These are phyloP conservation scores for Candida neerlandica DNA, from an alignment of 1,139 yeast genomes.

Conservation along the genomic window DNA sequence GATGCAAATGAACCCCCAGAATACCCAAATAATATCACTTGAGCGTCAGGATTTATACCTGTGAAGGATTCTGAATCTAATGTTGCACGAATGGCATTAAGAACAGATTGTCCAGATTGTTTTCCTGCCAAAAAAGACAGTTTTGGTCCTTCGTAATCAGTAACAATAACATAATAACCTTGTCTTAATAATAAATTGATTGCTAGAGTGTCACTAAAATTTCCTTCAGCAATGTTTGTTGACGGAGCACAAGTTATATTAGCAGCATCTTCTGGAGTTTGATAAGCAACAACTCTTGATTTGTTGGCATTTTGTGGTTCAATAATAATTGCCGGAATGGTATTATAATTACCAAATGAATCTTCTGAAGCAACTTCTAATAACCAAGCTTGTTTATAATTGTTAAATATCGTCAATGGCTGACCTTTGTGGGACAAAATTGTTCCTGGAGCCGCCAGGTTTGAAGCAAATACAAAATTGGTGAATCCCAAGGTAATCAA, in stretches of 20 bases:
- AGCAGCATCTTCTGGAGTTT: conserved; percentile 17
- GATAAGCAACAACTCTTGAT: conserved; percentile 23
- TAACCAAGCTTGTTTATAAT: conserved; percentile 27
- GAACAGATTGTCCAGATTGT: conserved; percentile 33
- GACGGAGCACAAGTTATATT: conserved; percentile 17
- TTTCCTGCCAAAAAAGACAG: conserved; percentile 33
- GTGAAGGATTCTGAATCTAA: conserved; percentile 27
- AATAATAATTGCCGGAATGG: conserved; percentile 33
- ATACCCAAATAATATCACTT: conserved; percentile 38
- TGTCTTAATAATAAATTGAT: conserved; percentile 28
- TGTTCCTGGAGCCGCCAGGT: neutral
- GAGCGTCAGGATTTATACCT: conserved; percentile 30
- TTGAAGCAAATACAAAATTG: neutral
- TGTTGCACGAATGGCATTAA: conserved; percentile 35
- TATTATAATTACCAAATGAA: conserved; percentile 30
- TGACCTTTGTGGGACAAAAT: neutral
- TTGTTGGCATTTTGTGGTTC: conserved; percentile 32
- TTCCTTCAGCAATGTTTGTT: conserved; percentile 17
- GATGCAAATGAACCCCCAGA: conserved; percentile 45
- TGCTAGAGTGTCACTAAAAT: conserved; percentile 9
- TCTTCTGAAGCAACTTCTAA: conserved; percentile 35
- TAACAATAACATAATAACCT: conserved; percentile 37
- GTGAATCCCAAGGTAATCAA: neutral
- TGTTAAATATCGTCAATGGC: conserved; percentile 7
- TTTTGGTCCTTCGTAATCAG: conserved; percentile 37